Base-by-base conservation (phyloP, 345 rosid species). In the Salix dunnii region DNA sequence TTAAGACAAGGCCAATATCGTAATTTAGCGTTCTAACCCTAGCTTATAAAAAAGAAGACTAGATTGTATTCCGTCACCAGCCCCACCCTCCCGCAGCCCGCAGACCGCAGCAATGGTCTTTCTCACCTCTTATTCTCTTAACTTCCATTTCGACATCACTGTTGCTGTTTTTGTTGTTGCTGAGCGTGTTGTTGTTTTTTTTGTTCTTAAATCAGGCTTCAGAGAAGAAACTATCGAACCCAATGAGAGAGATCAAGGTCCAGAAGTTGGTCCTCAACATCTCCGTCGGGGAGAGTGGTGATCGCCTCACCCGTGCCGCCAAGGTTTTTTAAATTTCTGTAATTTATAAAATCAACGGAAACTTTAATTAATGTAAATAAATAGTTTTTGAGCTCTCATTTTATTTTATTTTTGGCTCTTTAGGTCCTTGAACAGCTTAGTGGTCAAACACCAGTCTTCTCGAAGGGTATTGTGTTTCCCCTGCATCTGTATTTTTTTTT, bases 161-260 rank as follows among this genome's bases (percentile, higher is more conserved):
- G 5, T 3, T 46, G 16, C 13, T 38, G n/a, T 73, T 66, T 74
- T 0, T 17, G 3, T 63, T 43, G 69, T 3, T 14, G 17, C 49
- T 46, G 14, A 46, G 17, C n/a, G n/a, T 46, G 49, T 46, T 46
- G 14, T 43, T 36, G n/a, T 73, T 66, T 74, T 0, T 17, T 63
- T 42, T 33, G 36, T 60, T 42, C 16, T 67, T 58, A 17, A 63
- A 13, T 63, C 70, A 91, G 96, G 96, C 94, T 63, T 85, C 97
- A 72, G 97, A 93, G 89, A 88, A 84, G 91, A 93, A 93, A 86
- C 83, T 91, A 38, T 80, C 92, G 72, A 93, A 90, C 84, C 96
- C 97, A 14, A 91, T 93, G 97, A 87, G 94, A 85, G 97, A 93
- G 21, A 93, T 93, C n/a, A 93, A 90, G 77, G 97, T 93, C 48